Percentiles rank a stretch among this genome's conserved stretches.
phyloP scores from a whole-genome alignment of 441 rosid species.

The Brassica balearica region DNA sequence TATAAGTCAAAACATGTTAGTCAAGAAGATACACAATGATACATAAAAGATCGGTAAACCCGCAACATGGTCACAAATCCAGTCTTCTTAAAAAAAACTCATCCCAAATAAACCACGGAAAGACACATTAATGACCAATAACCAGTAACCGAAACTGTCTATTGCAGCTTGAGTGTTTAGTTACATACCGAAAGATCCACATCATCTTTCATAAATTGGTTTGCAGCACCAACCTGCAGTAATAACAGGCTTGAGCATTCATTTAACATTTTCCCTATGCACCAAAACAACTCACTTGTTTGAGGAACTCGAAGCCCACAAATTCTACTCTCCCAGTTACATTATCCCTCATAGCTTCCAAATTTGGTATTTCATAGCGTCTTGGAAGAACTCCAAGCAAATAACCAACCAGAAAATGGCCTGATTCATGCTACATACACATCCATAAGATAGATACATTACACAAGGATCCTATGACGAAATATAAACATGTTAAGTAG shows the following conservation, averaged over 20 bases:
- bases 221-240: constrained; percentile 40
- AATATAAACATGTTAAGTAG: background rate
- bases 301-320: constrained; percentile 64
- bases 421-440: constrained; percentile 61
- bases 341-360: constrained; percentile 42
- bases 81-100: background rate
- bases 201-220: constrained; percentile 26
- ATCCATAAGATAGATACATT: background rate
- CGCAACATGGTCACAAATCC: background rate
- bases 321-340: constrained; percentile 51
- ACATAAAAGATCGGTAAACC: background rate
- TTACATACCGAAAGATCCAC: constrained; percentile 25
- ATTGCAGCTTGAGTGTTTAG: constrained; percentile 10
- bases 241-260: constrained; percentile 2
- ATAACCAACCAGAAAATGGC: constrained; percentile 65
- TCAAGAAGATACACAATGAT: background rate
- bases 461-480: constrained; percentile 6
- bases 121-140: background rate
- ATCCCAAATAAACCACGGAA: background rate
- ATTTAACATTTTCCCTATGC: background rate
- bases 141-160: constrained; percentile 1
- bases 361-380: constrained; percentile 49
- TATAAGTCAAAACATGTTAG: background rate
- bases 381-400: constrained; percentile 67
- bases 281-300: constrained; percentile 43